Evolutionary conservation across 2,329 filamentous ascomycete genomes (phyloP), one percentile per base, ranked within the genome.

Genomic region (Aureobasidium sp.): DNA sequence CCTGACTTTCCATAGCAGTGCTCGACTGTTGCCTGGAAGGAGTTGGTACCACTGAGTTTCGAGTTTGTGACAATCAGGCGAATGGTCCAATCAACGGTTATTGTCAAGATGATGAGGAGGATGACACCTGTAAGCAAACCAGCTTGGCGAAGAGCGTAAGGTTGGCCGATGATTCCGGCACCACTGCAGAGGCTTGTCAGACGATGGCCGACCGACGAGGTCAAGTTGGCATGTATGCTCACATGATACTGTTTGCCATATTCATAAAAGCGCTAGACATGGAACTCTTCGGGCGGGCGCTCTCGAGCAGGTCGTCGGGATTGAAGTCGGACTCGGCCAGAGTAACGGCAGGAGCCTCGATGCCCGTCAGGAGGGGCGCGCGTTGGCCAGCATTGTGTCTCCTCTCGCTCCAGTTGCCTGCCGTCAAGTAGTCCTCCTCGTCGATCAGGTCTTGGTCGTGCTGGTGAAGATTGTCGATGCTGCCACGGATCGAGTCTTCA

Each of bases 171-270:
- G 64, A 88, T 87, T 2, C 85, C 85, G 34, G 85, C 85, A 34
- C 85, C 85, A 65, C 76, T 79, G 61, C 27, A 27, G 12, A 39
- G 8, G 25, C 7, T 20, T 3, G 36, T 61, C 39, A 61, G 29
- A 45, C 2, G 2, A 12, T 4, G 34, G 11, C 20, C 11, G 8
- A 20, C 14, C 11, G 8, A 20, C 14, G 14, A 11, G 34, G 47
- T 34, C n/a, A 27, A 11, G 29, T 45, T n/a, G n/a, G 36, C 9
- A 27, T 2, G 15, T 7, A 52, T 7, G 66, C 76, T 67, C 67
- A 78, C 76, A 99, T 97, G 73, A 99, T 99, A 69, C 90, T 95
- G 78, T 99, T 99, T 66, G 94, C 93, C 94, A 99, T 99, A 77
- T 99, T 99, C 91, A 97, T 96, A 68, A 99, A 97, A 3, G 94